Conservation (phyloP, 495 filamentous ascomycete genomes). For the Neurospora sp. region DNA sequence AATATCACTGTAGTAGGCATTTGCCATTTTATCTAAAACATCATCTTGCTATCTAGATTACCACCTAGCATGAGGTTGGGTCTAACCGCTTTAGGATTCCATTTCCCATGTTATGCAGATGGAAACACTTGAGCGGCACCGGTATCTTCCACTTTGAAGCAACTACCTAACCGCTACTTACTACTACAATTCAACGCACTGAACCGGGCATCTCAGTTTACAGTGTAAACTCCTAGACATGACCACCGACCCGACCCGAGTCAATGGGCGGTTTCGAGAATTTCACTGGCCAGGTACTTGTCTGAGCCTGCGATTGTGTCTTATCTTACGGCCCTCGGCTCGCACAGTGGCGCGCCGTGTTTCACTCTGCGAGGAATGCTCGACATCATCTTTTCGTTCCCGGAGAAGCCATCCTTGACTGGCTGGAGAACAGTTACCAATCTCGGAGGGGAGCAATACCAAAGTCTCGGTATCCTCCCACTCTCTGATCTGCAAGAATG, state of each 20-base stretch:
- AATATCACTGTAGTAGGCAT: background rate
- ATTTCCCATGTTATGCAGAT: background rate
- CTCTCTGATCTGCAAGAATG: background rate
- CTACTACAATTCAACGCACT: background rate
- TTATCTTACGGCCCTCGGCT: background rate
- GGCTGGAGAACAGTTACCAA: background rate
- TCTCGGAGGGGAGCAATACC: background rate
- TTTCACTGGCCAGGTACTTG: background rate
- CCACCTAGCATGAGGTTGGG: background rate
- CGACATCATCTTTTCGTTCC: background rate
- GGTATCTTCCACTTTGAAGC: background rate
- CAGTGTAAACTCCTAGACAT: background rate
- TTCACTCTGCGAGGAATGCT: background rate
- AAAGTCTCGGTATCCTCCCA: background rate
- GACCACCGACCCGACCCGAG: background rate
- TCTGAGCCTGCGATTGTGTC: background rate
- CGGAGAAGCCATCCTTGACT: background rate
- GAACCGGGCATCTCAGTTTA: background rate
- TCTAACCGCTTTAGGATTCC: background rate
- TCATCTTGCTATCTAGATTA: background rate
- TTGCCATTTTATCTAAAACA: background rate
- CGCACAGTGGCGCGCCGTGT: background rate
- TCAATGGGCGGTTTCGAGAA: background rate
- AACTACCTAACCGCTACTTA: background rate
- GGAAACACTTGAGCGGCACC: background rate